phyloP scores from a whole-genome alignment of 495 filamentous ascomycete species.

The Rhypophila decipiens region DNA sequence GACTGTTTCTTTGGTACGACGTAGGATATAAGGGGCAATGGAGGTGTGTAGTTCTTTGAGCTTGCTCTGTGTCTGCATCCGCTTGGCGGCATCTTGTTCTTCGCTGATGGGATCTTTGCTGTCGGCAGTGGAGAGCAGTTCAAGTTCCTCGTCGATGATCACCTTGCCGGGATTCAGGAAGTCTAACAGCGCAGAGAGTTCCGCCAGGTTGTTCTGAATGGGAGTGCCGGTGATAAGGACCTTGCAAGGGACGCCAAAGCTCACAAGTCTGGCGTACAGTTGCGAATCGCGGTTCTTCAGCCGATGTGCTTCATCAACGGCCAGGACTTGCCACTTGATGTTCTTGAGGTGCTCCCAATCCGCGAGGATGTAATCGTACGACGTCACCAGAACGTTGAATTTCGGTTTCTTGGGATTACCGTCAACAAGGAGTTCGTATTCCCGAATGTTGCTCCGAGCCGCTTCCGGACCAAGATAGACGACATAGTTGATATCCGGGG shows the following conservation, averaged over 20 bases:
- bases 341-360: constrained; percentile 72
- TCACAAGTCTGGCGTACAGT: constrained; percentile 75
- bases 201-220: constrained; percentile 92
- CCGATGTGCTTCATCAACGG: constrained; percentile 93
- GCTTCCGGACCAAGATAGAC: constrained; percentile 86
- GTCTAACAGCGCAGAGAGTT: constrained; percentile 86
- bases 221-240: constrained; percentile 96
- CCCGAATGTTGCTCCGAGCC: constrained; percentile 72
- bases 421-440: constrained; percentile 81
- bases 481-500: constrained; percentile 93
- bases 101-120: constrained; percentile 26
- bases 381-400: constrained; percentile 92
- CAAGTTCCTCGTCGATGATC: constrained; percentile 81
- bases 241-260: constrained; percentile 76
- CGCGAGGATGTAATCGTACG: constrained; percentile 86
- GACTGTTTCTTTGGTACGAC: constrained; percentile 95
- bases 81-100: constrained; percentile 30
- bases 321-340: constrained; percentile 96
- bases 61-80: constrained; percentile 31
- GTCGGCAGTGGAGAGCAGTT: constrained; percentile 42
- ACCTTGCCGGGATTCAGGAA: constrained; percentile 91
- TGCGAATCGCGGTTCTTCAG: constrained; percentile 94
- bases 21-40: constrained; percentile 86
- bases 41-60: constrained; percentile 60
- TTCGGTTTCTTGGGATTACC: constrained; percentile 77